These are phyloP conservation scores for Aspergillus eucalypticola DNA, from an alignment of 2,329 filamentous ascomycete genomes.

Conservation along the genomic window DNA sequence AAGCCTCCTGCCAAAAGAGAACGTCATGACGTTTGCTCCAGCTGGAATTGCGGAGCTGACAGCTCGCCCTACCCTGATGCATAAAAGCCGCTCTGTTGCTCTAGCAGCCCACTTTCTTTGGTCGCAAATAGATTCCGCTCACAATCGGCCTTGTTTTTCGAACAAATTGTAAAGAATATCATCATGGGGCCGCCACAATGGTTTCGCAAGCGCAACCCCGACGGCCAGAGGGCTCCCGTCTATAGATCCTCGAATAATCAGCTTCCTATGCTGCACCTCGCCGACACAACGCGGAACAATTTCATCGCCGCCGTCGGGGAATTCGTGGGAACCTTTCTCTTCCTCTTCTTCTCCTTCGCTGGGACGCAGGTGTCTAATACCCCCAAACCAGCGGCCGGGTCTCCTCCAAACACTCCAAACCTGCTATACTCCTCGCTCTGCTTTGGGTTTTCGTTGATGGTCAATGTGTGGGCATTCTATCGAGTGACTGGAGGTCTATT, in stretches of 20 bases:
- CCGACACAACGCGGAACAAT: constrained; percentile 44
- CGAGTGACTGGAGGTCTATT: constrained; percentile 55
- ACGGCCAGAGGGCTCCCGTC: background rate
- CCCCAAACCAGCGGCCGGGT: constrained; percentile 33
- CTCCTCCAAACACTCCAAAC: constrained; percentile 36
- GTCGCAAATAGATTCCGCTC: background rate
- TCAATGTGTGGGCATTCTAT: constrained; percentile 59
- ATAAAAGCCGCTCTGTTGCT: background rate
- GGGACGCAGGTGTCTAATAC: constrained; percentile 50
- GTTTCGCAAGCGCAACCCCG: background rate
- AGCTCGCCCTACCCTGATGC: background rate
- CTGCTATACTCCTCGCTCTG: constrained; percentile 47
- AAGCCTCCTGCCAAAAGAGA: background rate
- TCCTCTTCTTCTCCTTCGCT: constrained; percentile 52
- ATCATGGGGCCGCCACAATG: background rate
- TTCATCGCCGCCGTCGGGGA: constrained; percentile 52
- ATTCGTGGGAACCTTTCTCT: constrained; percentile 55
- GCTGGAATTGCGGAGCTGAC: background rate
- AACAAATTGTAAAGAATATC: background rate
- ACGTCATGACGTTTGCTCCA: background rate
- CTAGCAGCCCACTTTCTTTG: background rate
- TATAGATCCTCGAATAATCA: constrained; percentile 10
- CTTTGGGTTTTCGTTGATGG: constrained; percentile 51
- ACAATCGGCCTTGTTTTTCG: background rate
- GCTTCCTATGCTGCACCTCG: constrained; percentile 38